Evolutionary conservation across 768 basidiomycete genomes (phyloP).

Genomic region (Lactarius deliciosus): DNA sequence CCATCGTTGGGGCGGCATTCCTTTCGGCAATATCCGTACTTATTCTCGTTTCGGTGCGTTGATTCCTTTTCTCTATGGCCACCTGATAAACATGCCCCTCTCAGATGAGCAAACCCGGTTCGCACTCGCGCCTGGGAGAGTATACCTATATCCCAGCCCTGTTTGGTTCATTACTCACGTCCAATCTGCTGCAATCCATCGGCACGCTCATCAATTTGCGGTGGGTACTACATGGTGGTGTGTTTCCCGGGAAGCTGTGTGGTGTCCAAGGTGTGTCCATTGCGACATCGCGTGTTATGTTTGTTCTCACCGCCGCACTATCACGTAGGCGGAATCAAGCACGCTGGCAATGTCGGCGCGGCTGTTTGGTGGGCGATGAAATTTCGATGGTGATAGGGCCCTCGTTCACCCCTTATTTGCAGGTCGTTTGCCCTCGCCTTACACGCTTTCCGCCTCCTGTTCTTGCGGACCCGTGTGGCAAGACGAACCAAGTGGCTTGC

Average conservation of each 20-base stretch:
- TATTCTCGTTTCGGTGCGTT: constrained; percentile 30
- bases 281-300: not conserved
- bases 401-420: constrained; percentile 30
- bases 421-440: constrained; percentile 38
- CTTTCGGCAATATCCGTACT: constrained; percentile 35
- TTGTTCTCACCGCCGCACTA: not conserved
- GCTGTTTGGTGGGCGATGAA: constrained; percentile 41
- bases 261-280: constrained; percentile 32
- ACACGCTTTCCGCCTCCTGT: constrained; percentile 42
- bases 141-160: constrained; percentile 35
- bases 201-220: constrained; percentile 36
- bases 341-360: constrained; percentile 45
- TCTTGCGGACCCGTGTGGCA: constrained; percentile 38
- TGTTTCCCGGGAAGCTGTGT: constrained; percentile 33
- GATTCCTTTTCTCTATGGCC: no score
- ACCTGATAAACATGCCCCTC: not conserved
- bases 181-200: constrained; percentile 38
- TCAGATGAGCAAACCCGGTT: constrained; percentile 29
- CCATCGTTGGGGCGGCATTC: constrained; percentile 32
- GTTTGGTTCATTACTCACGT: constrained; percentile 36
- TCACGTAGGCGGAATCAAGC: constrained; percentile 39
- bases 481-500: constrained; percentile 32
- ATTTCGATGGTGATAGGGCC: constrained; percentile 27
- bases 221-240: constrained; percentile 36
- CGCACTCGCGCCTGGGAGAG: constrained; percentile 25